Conservation (phyloP, 306 rosid genomes). For the Vigna reflexopilosa region DNA sequence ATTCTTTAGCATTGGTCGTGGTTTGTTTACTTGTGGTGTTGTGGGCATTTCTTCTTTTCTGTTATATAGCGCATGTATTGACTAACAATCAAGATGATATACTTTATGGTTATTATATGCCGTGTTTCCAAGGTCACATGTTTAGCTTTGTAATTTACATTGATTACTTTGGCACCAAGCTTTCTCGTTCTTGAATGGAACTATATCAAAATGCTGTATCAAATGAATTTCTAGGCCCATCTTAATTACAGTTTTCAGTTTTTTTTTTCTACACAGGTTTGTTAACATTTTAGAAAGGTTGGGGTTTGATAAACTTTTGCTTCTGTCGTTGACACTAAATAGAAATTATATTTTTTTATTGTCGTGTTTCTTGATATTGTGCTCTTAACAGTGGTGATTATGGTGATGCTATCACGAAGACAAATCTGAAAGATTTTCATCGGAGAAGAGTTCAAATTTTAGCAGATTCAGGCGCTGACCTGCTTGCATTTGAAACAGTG, state of each 20-base stretch:
- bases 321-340: constrained; percentile 21
- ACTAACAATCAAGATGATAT: constrained; percentile 10
- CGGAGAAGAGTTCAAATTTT: constrained; percentile 67
- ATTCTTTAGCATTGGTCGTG: constrained; percentile 21
- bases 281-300: constrained; percentile 8
- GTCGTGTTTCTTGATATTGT: constrained; percentile 33
- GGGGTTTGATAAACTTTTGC: constrained; percentile 8
- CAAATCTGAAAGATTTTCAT: constrained; percentile 59
- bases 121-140: not conserved
- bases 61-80: constrained; percentile 11
- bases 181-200: not conserved
- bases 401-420: constrained; percentile 55
- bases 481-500: constrained; percentile 67
- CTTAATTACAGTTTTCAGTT: not conserved
- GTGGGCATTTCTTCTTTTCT: constrained; percentile 26
- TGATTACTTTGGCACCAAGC: constrained; percentile 15
- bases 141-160: constrained; percentile 15
- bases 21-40: constrained; percentile 28
- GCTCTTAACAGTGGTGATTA: constrained; percentile 54
- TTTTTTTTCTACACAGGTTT: not conserved
- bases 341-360: constrained; percentile 1
- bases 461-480: constrained; percentile 63
- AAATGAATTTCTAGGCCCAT: constrained; percentile 20
- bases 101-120: not conserved
- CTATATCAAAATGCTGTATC: constrained; percentile 2